Evolutionary conservation across 495 filamentous ascomycete genomes (phyloP), one percentile per base, ranked within the genome.

Genomic region (Cenococcum geophilum): DNA sequence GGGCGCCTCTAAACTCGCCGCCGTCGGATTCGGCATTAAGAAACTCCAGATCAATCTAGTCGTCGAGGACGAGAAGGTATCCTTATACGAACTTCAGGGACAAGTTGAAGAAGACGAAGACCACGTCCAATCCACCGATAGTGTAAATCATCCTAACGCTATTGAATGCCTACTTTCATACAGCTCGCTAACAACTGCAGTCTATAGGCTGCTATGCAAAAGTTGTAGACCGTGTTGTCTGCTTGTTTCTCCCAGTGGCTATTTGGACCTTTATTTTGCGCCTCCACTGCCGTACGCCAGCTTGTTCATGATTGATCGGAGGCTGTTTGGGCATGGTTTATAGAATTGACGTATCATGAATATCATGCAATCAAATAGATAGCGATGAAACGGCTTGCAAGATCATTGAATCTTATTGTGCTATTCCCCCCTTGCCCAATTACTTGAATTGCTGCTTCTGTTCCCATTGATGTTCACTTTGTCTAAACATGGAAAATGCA

Each of bases 11-110:
- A 91, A 92, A 80, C 78, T 96, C 61, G 87, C 95, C 43, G 74
- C 91, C 57, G 87, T 97, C 63, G 85, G 91, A 72, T 98, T 91
- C 83, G 95, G 95, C 78, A 95, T 98, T 81, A 96, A 93, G 86
- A 97, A 97, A 85, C 84, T 98, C 63, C 95, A 97, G 83, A 95
- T 98, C 83, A 97, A 88, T 84, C 74, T 97, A 63, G 91, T 97
- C 66, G 81, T 97, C 65, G 93, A 97, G 81, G 93, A 98, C 73
- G 93, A 97, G 58, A 97, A 97, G 82, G 74, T 98, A 72, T 91
- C 89, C 58, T 74, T 87, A 61, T 85, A 89, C 59, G 92, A 97
- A 53, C 84, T 98, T 70, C 86, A 97, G 82, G 81, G 83, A 64
- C 69, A 88, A 77, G 95, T 97, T 72, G 86, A 87, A 76, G 88